Conservation (phyloP, 371 early-diverging fungal genomes). For the Mortierella sp. region DNA sequence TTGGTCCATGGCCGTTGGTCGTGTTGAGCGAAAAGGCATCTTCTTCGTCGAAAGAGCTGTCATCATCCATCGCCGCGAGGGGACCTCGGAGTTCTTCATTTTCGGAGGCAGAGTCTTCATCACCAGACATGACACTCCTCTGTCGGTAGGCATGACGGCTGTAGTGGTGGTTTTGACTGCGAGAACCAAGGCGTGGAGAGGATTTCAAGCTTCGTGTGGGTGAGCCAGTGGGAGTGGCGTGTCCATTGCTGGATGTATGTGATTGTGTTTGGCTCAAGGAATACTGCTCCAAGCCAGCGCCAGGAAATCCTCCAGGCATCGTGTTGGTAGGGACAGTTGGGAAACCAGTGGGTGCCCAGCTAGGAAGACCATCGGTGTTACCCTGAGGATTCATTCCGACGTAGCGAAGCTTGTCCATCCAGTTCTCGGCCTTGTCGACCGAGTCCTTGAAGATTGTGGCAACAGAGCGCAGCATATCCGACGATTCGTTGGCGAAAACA, state of each 20-base stretch:
- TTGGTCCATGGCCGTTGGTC: constrained; percentile 34
- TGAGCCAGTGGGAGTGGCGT: constrained; percentile 36
- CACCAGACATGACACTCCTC: constrained; percentile 39
- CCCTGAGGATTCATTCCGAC: constrained; percentile 58
- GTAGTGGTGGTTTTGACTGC: constrained; percentile 18
- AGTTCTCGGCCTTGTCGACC: constrained; percentile 83
- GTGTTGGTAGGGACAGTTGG: constrained; percentile 26
- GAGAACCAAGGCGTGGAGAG: constrained; percentile 39
- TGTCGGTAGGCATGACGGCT: constrained; percentile 50
- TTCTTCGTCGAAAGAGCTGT: constrained; percentile 38
- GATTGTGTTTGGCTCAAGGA: constrained; percentile 40
- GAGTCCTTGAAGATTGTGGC: constrained; percentile 84
- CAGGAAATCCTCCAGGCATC: constrained; percentile 45
- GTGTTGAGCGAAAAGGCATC: constrained; percentile 19
- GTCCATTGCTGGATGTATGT: constrained; percentile 22
- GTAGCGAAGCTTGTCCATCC: constrained; percentile 69
- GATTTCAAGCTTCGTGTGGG: constrained; percentile 47
- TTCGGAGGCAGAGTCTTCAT: constrained; percentile 46
- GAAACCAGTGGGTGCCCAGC: constrained; percentile 55
- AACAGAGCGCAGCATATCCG: constrained; percentile 83
- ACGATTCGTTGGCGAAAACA: constrained; percentile 85
- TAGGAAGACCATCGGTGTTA: constrained; percentile 48
- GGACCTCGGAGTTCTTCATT: constrained; percentile 25
- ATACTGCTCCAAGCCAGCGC: constrained; percentile 47
- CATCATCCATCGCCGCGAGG: constrained; percentile 42